phyloP scores from a whole-genome alignment of 306 rosid genomes.

The Heteromeles arbutifolia region DNA sequence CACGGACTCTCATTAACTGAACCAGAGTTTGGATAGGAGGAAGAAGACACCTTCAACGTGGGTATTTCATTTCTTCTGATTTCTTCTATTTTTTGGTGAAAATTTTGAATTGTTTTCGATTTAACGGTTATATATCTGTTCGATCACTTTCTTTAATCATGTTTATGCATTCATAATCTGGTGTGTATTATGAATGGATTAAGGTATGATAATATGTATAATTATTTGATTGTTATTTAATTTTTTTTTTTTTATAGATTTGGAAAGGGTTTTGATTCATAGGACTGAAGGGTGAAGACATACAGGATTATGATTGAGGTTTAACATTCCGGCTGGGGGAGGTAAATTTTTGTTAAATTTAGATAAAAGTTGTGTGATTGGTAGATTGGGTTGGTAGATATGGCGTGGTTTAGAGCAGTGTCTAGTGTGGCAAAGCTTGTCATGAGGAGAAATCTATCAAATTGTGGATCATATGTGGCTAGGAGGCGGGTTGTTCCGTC shows the following conservation, averaged over 20 bases:
- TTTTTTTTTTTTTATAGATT: background rate
- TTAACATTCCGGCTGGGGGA: background rate
- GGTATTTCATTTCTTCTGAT: too few species aligned
- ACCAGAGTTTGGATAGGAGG: background rate
- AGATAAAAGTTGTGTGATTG: background rate
- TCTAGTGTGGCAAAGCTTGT: conserved; percentile 64
- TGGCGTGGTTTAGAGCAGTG: conserved; percentile 94
- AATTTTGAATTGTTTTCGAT: too few species aligned
- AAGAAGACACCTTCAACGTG: background rate
- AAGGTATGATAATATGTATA: background rate
- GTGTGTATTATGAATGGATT: background rate
- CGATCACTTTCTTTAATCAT: background rate
- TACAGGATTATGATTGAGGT: background rate
- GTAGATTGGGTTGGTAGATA: conserved; percentile 19
- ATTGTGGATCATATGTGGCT: conserved; percentile 46
- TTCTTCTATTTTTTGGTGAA: too few species aligned
- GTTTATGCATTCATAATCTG: background rate
- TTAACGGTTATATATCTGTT: too few species aligned
- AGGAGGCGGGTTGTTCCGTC: conserved; percentile 50
- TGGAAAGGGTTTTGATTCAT: background rate
- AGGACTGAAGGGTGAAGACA: background rate
- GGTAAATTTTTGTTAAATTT: background rate
- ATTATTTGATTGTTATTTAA: background rate
- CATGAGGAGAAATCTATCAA: conserved; percentile 47
- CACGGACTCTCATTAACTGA: background rate